A percentile compares a stretch with the other conserved stretches of the same genome.
Conservation (phyloP, 139 green algal species). For the Chlorella ohadii region DNA sequence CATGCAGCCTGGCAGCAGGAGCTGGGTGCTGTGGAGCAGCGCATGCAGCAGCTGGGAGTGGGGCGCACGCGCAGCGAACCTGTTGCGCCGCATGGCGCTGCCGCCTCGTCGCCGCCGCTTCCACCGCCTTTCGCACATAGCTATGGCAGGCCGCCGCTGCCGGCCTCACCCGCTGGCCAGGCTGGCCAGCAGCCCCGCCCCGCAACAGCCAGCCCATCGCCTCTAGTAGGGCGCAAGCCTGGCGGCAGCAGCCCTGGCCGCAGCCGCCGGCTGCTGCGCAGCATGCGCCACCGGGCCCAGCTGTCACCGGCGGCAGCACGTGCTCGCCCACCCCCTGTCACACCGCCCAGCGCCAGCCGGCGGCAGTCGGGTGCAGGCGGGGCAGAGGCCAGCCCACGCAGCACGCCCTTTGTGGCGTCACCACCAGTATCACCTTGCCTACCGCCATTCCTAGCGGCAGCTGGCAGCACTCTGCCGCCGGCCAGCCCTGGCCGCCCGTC, state of each 20-base stretch:
- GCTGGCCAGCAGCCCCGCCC: background rate
- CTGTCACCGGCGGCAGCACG: background rate
- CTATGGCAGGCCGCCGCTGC: background rate
- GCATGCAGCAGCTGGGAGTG: background rate
- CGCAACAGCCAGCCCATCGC: background rate
- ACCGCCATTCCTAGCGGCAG: too few relatives aligned
- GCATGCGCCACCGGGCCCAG: background rate
- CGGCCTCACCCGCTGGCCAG: background rate
- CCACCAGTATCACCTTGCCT: background rate
- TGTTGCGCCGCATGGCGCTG: background rate
- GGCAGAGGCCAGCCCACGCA: background rate
- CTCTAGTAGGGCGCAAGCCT: background rate
- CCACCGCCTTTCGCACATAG: background rate
- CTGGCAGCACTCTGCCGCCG: background rate
- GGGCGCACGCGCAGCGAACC: background rate
- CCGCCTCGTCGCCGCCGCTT: background rate
- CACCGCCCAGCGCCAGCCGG: too few relatives aligned
- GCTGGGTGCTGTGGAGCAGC: background rate
- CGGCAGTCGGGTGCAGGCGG: background rate
- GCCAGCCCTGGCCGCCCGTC: background rate
- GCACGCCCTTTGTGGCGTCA: background rate
- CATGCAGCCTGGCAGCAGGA: background rate
- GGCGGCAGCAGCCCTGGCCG: background rate
- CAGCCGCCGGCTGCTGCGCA: background rate
- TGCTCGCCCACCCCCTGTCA: background rate